Evolutionary conservation across 495 filamentous ascomycete genomes (phyloP), one percentile per base, ranked within the genome.

Genomic region (Daldinia vernicosa): DNA sequence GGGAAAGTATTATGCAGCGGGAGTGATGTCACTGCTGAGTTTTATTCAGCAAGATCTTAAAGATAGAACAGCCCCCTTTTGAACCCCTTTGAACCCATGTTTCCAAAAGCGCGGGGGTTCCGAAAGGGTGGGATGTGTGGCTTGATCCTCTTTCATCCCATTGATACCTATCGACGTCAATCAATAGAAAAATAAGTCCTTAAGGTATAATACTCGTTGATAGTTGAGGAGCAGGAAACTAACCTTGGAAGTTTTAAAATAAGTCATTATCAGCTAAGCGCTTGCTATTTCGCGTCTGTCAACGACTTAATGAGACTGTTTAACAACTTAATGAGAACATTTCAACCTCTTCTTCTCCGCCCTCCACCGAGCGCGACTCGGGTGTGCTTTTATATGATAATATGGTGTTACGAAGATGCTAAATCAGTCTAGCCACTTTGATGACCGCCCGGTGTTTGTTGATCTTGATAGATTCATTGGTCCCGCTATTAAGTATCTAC

Each of bases 141-240:
- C 50, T 53, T 7, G 22, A 53, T 53, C 50, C 45, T 26, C 4
- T 66, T 51, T 57, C 54, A 51, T 58, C 54, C 63, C 24, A 43
- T 60, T 66, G 64, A 67, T 33, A 56, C 56, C 35, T 6, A 33
- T 53, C 30, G 9, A 53, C 50, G 24, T 53, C 26, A 11, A 28
- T 30, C 27, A 17, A 30, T 5, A 47, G 8, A 9, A 47, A 24
- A 14, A 19, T 22, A 22, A 47, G 3, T 22, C 17, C 17, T 22
- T 22, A 9, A 47, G 7, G n/a, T 22, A 47, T 47, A 47, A 47
- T 47, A 33, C 32, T 33, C 12, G n/a, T 22, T 11, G 1, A 22
- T 19, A 11, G 17, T 8, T 3, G 3, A 47, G 19, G 7, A 47
- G 17, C 8, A 47, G 11, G 17, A 19, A 3, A 24, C 8, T n/a